Evolutionary conservation across 176 grass and related monocot genomes (phyloP).

Genomic region (Triticum timopheevii): DNA sequence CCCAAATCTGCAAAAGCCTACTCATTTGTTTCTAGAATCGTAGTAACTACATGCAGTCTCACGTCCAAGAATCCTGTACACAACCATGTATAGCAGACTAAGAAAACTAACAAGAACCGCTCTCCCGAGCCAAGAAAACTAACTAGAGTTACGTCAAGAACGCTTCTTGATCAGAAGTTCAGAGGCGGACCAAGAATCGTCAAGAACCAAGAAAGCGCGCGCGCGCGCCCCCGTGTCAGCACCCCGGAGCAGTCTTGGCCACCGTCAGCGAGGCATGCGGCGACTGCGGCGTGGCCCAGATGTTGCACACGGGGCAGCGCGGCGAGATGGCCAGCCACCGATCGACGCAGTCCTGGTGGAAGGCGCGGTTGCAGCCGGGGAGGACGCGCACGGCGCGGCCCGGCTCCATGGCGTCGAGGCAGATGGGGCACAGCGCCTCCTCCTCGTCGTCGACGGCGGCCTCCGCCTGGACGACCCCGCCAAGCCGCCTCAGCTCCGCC

Average conservation of each 20-base stretch:
- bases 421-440: constrained; percentile 50
- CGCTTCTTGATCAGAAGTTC: constrained; percentile 6
- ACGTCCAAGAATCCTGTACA: constrained; percentile 25
- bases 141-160: not conserved
- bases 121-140: constrained; percentile 20
- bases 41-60: not conserved
- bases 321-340: constrained; percentile 49
- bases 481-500: constrained; percentile 38
- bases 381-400: constrained; percentile 53
- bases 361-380: constrained; percentile 52
- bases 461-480: not conserved
- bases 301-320: constrained; percentile 53
- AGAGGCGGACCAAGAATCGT: constrained; percentile 24
- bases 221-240: constrained; percentile 13
- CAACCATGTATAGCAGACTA: constrained; percentile 12
- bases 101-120: constrained; percentile 1
- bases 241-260: constrained; percentile 30
- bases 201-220: constrained; percentile 42
- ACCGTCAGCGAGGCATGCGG: not conserved
- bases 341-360: constrained; percentile 66
- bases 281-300: constrained; percentile 20
- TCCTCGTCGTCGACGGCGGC: not conserved
- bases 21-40: not conserved
- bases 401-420: constrained; percentile 50
- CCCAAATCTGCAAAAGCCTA: constrained; percentile 18